phyloP scores from a whole-genome alignment of 257 asterid species.

The Solanum ossicruentum region DNA sequence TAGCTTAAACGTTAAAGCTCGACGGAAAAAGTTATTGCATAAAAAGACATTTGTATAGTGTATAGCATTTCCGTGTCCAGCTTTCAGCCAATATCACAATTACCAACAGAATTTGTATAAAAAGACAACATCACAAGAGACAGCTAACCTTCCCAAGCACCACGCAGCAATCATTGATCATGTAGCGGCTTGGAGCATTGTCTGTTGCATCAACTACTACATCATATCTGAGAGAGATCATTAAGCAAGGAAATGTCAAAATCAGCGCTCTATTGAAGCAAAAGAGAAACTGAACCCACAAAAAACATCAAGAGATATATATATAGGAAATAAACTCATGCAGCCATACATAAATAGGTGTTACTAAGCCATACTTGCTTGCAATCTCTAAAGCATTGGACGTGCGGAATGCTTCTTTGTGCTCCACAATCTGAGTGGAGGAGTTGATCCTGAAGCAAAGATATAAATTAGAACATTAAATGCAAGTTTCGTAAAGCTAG shows the following conservation, averaged over 20 bases:
- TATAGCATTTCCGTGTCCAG: neutral
- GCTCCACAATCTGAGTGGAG: slow-evolving; percentile 57
- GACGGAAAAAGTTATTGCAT: neutral
- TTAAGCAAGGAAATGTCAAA: slow-evolving; percentile 10
- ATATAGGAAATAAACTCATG: neutral
- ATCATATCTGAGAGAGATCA: slow-evolving; percentile 50
- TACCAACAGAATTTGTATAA: neutral
- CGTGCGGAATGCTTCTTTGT: slow-evolving; percentile 77
- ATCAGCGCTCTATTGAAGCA: neutral
- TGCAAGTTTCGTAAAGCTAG: neutral
- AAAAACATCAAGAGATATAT: neutral
- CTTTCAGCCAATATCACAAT: neutral
- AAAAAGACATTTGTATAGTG: neutral
- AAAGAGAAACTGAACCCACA: neutral
- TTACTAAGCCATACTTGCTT: slow-evolving; percentile 41
- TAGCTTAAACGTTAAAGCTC: neutral
- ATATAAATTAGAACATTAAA: neutral
- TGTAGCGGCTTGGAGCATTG: slow-evolving; percentile 89
- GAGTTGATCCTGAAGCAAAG: slow-evolving; percentile 64
- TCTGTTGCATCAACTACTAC: slow-evolving; percentile 95
- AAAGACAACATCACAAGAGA: neutral
- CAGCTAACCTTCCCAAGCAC: slow-evolving; percentile 71
- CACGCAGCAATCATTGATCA: slow-evolving; percentile 93
- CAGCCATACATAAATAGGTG: neutral
- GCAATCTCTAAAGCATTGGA: slow-evolving; percentile 76